Base-by-base conservation (phyloP, 306 rosid genomes). In the Herpetospermum pedunculosum region DNA sequence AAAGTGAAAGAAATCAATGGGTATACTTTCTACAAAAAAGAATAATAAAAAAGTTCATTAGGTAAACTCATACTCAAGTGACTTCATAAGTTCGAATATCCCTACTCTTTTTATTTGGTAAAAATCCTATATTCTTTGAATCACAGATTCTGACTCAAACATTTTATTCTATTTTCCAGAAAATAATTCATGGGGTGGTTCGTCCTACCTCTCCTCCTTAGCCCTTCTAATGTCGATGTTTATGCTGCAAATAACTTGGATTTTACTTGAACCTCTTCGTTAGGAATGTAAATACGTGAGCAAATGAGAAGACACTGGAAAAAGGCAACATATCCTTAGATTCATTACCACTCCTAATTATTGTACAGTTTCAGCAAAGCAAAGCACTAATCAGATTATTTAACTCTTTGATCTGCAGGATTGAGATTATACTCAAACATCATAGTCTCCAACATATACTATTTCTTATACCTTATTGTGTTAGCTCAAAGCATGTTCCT, bases 131-230 rank as follows among this genome's bases (percentile, higher is more conserved):
- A n/a, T n/a, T n/a, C n/a, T n/a, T n/a, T n/a, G n/a, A n/a, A 41
- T 38, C 72, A 65, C 16, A 21, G 72, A 40, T 38, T 23, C 72
- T 67, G 21, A 38, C 50, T 13, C 5, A 57, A 19, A 12, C 4
- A 13, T 26, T 21, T 3, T 68, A 43, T 55, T 25, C 28, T 43
- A 21, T 63, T 73, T 78, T 74, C 58, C 77, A 81, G 87, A 76
- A 73, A 82, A 59, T 13, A 77, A 70, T 69, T 62, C 83, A 71
- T n/a, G 87, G 81, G 73, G 77, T 64, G 37, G 62, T 54, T 76
- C 78, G 63, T 88, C 92, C 81, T 76, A 74, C 67, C 54, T 68
- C 54, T 25, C 83, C 88, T 78, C 92, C 87, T 43, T 90, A 79
- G 68, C 70, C 74, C 34, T 67, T 26, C 54, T 43, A 41, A 25